Evolutionary conservation across 2,329 filamentous ascomycete species (phyloP).

Genomic region (Diaporthe helianthi): DNA sequence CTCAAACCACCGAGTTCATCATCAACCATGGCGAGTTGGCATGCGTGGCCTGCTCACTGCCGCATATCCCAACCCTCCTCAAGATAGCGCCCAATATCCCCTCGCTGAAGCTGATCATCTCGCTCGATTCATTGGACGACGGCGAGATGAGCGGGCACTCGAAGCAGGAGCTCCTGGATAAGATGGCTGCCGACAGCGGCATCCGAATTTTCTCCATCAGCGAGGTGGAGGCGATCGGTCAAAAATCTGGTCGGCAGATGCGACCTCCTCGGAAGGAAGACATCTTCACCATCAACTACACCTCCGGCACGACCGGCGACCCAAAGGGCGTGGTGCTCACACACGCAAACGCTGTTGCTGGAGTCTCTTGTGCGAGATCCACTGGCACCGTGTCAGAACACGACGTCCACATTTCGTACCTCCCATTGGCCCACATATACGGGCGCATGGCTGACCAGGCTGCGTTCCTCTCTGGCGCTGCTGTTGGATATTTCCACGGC

Average conservation of each 20-base stretch:
- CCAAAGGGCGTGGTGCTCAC: conserved; percentile 86
- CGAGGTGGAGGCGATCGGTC: conserved; percentile 83
- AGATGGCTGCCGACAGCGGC: conserved; percentile 75
- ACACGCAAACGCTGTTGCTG: conserved; percentile 81
- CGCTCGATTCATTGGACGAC: conserved; percentile 80
- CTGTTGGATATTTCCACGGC: conserved; percentile 93
- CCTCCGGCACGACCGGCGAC: conserved; percentile 81
- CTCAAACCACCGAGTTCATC: conserved; percentile 92
- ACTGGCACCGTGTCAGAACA: conserved; percentile 56
- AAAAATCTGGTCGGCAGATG: conserved; percentile 71
- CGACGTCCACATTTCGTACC: conserved; percentile 81
- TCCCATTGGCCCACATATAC: conserved; percentile 94
- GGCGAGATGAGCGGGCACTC: conserved; percentile 80
- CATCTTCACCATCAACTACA: conserved; percentile 89
- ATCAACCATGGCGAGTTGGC: conserved; percentile 85
- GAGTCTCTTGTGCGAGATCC: conserved; percentile 66
- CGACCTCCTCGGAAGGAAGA: conserved; percentile 78
- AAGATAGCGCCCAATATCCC: conserved; percentile 81
- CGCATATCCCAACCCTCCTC: conserved; percentile 81
- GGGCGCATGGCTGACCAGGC: conserved; percentile 83
- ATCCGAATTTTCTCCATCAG: conserved; percentile 80
- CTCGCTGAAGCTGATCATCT: conserved; percentile 85
- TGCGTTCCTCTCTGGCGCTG: conserved; percentile 72
- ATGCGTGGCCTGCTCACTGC: conserved; percentile 79
- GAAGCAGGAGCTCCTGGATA: conserved; percentile 79